A percentile compares a stretch with the other conserved stretches of the same genome.
Conservation (phyloP, 805 yeast species). For the Ogataea salicorniae region DNA sequence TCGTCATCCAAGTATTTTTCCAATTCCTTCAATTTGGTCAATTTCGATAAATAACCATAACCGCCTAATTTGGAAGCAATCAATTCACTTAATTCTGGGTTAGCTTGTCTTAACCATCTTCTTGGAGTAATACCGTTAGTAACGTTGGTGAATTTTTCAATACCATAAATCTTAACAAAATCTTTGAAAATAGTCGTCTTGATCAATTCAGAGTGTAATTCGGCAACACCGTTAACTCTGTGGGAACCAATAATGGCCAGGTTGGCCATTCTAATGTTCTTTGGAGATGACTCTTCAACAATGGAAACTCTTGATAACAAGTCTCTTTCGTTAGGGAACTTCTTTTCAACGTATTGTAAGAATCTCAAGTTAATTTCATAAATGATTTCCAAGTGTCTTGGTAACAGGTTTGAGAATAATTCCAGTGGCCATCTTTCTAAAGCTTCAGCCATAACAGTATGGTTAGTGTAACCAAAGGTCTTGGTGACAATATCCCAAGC, state of each 20-base stretch:
- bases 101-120: slow-evolving; percentile 93
- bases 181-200: slow-evolving; percentile 86
- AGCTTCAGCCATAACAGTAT: slow-evolving; percentile 93
- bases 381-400: slow-evolving; percentile 87
- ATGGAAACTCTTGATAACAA: slow-evolving; percentile 69
- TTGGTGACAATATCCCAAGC: slow-evolving; percentile 82
- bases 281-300: slow-evolving; percentile 76
- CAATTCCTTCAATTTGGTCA: slow-evolving; percentile 60
- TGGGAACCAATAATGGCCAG: slow-evolving; percentile 91
- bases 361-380: slow-evolving; percentile 79
- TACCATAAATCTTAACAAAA: slow-evolving; percentile 78
- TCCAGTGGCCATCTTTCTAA: slow-evolving; percentile 94
- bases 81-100: slow-evolving; percentile 71
- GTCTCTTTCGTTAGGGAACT: slow-evolving; percentile 70
- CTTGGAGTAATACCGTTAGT: slow-evolving; percentile 96
- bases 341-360: slow-evolving; percentile 66
- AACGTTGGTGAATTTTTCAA: slow-evolving; percentile 81
- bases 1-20: slow-evolving; percentile 64
- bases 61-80: slow-evolving; percentile 69
- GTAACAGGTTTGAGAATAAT: slow-evolving; percentile 69
- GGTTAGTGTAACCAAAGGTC: slow-evolving; percentile 90
- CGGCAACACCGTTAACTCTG: slow-evolving; percentile 94
- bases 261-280: slow-evolving; percentile 87
- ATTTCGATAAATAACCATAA: slow-evolving; percentile 62
- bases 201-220: slow-evolving; percentile 85